phyloP scores from a whole-genome alignment of 352 stramenopile genomes.

The Discostella stelligera region DNA sequence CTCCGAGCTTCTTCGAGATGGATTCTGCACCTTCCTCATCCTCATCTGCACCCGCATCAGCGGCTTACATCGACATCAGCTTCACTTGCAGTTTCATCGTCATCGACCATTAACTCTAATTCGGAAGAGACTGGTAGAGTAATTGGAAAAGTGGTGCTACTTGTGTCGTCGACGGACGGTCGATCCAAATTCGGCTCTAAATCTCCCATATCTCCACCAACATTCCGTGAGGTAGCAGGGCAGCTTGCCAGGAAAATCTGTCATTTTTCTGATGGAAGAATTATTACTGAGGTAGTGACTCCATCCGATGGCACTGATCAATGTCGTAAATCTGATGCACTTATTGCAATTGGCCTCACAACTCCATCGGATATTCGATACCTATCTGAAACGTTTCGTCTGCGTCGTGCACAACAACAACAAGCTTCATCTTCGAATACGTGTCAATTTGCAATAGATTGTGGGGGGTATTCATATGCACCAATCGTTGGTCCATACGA shows the following conservation, averaged over 20 bases:
- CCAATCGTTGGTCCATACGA: constrained; percentile 52
- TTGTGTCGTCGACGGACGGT: constrained; percentile 41
- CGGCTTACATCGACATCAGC: neutral
- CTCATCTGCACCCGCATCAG: neutral
- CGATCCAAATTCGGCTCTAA: constrained; percentile 58
- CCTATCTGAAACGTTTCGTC: constrained; percentile 42
- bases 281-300: constrained; percentile 47
- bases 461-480: constrained; percentile 38
- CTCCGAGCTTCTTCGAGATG: neutral
- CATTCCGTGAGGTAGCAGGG: constrained; percentile 40
- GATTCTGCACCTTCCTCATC: neutral
- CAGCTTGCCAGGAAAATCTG: constrained; percentile 59
- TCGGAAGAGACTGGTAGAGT: neutral
- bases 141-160: constrained; percentile 51
- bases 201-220: constrained; percentile 54
- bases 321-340: constrained; percentile 43
- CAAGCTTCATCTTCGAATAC: constrained; percentile 17
- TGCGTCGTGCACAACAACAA: constrained; percentile 18
- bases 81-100: neutral
- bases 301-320: constrained; percentile 15
- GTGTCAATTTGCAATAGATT: constrained; percentile 54
- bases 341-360: constrained; percentile 62
- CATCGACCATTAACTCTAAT: neutral
- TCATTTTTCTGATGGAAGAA: constrained; percentile 64
- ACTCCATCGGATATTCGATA: constrained; percentile 39